These are phyloP conservation scores for Fraxinus nigra DNA, from an alignment of 305 asterid genomes.

Conservation along the genomic window DNA sequence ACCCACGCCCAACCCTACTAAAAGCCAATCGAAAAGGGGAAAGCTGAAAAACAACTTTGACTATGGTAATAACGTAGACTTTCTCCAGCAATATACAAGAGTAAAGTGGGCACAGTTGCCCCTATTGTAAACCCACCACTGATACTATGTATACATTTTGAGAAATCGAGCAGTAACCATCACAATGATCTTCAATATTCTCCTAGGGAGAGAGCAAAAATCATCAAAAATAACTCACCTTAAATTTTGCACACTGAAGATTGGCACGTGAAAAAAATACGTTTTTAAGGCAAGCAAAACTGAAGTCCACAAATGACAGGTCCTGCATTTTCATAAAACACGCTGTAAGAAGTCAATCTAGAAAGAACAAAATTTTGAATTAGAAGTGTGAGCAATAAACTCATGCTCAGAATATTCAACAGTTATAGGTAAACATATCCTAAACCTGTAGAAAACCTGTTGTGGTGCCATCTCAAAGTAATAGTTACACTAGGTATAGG, in stretches of 20 bases:
- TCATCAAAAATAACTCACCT: slow-evolving; percentile 36
- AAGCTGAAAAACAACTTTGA: neutral
- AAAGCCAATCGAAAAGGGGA: neutral
- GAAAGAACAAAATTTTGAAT: slow-evolving; percentile 3
- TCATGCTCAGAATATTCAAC: slow-evolving; percentile 12
- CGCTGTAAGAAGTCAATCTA: neutral
- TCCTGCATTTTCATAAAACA: slow-evolving; percentile 56
- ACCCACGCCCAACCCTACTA: too few species aligned
- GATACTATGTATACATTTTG: neutral
- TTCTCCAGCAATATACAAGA: neutral
- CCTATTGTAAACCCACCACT: neutral
- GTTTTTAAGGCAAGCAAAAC: slow-evolving; percentile 75
- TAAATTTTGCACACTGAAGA: slow-evolving; percentile 90
- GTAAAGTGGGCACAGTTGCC: neutral
- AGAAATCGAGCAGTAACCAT: slow-evolving; percentile 1
- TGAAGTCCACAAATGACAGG: slow-evolving; percentile 86
- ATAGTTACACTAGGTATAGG: neutral
- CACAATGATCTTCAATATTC: neutral
- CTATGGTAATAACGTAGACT: neutral
- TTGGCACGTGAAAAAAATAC: slow-evolving; percentile 91
- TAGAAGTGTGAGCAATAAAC: slow-evolving; percentile 2
- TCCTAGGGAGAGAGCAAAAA: slow-evolving; percentile 10
- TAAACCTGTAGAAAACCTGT: neutral
- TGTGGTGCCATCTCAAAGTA: neutral
- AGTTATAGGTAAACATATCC: neutral